Conservation (phyloP, 2,329 filamentous ascomycete species). For the Fusarium newnesense region DNA sequence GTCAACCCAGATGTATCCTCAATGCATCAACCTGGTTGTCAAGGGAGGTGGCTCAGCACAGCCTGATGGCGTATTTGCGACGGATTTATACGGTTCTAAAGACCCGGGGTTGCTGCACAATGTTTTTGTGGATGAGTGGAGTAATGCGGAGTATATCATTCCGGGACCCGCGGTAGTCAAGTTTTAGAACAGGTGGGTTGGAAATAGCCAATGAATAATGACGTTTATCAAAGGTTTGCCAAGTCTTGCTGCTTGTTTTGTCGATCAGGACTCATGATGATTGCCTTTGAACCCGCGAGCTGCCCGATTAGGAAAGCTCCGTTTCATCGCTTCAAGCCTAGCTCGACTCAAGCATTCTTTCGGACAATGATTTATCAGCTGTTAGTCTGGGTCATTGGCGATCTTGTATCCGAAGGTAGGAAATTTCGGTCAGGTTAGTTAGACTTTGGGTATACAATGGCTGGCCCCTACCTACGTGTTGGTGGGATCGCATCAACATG, state of each 20-base stretch:
- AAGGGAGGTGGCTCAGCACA: background rate
- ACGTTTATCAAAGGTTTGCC: too few relatives aligned
- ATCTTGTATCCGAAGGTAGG: accelerated
- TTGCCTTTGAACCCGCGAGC: background rate
- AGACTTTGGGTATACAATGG: background rate
- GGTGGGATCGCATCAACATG: background rate
- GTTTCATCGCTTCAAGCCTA: background rate
- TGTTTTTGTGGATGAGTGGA: background rate
- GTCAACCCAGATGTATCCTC: background rate
- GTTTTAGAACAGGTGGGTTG: accelerated
- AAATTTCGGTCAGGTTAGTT: too few relatives aligned
- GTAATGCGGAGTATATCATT: background rate
- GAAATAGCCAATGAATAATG: background rate
- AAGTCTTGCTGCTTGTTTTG: background rate
- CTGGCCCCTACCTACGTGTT: background rate
- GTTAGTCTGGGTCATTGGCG: accelerated
- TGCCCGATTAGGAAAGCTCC: background rate
- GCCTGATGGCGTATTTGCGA: background rate
- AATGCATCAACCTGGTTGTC: background rate
- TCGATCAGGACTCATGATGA: background rate
- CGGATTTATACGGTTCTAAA: accelerated
- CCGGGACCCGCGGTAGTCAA: background rate
- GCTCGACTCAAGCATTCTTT: background rate
- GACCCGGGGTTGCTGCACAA: background rate
- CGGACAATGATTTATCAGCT: too few relatives aligned